phyloP scores from a whole-genome alignment of 306 rosid species.

The Vicia sativa region DNA sequence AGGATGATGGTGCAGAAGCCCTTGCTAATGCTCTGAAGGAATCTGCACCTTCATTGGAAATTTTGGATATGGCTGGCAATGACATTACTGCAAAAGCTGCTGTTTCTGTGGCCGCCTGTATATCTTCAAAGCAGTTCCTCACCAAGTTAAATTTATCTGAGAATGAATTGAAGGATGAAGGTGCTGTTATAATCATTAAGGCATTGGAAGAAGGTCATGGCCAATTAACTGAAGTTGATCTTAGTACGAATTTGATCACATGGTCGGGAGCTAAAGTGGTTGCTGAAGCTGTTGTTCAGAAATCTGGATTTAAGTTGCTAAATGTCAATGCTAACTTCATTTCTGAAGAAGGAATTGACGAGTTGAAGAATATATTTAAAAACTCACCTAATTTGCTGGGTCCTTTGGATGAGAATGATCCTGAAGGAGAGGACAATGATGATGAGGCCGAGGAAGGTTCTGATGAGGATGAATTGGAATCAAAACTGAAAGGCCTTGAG shows the following conservation, averaged over 20 bases:
- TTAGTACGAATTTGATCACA: constrained; percentile 65
- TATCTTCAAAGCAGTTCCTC: constrained; percentile 69
- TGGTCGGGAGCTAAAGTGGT: constrained; percentile 79
- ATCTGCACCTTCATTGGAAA: constrained; percentile 73
- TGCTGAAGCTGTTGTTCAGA: constrained; percentile 71
- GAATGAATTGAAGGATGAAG: constrained; percentile 89
- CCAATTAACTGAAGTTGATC: constrained; percentile 74
- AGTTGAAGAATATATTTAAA: constrained; percentile 61
- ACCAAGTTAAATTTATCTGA: constrained; percentile 66
- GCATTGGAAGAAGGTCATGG: constrained; percentile 67
- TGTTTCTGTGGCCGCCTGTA: constrained; percentile 64
- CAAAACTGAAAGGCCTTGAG: constrained; percentile 67
- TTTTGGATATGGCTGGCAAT: constrained; percentile 85
- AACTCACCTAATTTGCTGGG: constrained; percentile 62
- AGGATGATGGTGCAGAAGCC: constrained; percentile 79
- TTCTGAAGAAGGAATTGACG: constrained; percentile 80
- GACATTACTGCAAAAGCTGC: constrained; percentile 69
- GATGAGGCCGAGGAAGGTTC: constrained; percentile 61
- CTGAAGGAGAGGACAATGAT: constrained; percentile 73
- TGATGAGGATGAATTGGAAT: constrained; percentile 69
- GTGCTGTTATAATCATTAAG: constrained; percentile 68
- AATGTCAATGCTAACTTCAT: constrained; percentile 70
- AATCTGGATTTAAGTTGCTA: constrained; percentile 74
- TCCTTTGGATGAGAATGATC: constrained; percentile 85
- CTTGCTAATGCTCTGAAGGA: constrained; percentile 67